These are phyloP conservation scores for Annulohypoxylon maeteangense DNA, from an alignment of 495 filamentous ascomycete species.

Conservation along the genomic window DNA sequence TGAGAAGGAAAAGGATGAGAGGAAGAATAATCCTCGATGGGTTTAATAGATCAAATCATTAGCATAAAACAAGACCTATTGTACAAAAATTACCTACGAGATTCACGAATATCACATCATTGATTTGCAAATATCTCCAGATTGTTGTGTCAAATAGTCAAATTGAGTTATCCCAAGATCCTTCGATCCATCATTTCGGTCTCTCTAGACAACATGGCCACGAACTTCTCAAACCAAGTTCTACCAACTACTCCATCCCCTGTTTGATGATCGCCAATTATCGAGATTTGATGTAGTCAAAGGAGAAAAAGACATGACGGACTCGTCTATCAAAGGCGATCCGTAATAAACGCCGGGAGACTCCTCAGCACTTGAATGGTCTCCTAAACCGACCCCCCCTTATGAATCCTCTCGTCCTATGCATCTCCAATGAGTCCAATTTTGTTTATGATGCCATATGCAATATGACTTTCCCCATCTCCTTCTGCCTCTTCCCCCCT, in stretches of 20 bases:
- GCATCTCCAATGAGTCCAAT: constrained; percentile 14
- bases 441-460: constrained; percentile 15
- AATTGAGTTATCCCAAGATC: neutral
- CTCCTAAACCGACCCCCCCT: constrained; percentile 43
- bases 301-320: constrained; percentile 31
- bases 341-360: constrained; percentile 55
- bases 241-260: neutral
- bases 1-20: constrained; percentile 58
- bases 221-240: neutral
- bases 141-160: neutral
- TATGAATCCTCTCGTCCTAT: constrained; percentile 7
- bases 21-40: constrained; percentile 60
- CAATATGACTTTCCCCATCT: neutral
- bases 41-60: constrained; percentile 33
- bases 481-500: neutral
- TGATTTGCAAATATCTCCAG: neutral
- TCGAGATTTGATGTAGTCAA: neutral
- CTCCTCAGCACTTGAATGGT: constrained; percentile 65
- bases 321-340: constrained; percentile 10
- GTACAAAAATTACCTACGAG: neutral
- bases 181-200: neutral
- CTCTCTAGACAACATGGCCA: neutral
- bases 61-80: neutral
- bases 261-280: neutral
- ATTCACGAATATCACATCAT: neutral